Conservation (phyloP, 2,329 filamentous ascomycete genomes). For the Sarocladium brachiariae region DNA sequence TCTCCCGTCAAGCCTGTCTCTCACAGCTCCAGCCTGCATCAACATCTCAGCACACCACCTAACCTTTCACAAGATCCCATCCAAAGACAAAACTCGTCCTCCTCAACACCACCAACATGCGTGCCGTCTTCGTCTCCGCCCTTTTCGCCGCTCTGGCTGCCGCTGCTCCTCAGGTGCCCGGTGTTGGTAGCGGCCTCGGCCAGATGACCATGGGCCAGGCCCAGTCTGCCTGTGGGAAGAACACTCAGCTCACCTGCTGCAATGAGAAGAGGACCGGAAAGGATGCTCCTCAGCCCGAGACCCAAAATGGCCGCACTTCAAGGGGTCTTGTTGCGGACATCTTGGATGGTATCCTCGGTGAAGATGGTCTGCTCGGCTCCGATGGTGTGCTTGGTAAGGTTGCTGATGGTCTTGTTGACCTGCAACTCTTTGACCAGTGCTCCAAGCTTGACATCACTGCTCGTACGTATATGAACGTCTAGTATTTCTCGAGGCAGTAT, state of each 20-base stretch:
- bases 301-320: not conserved
- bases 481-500: not conserved
- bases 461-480: not conserved
- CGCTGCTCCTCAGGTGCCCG: not conserved
- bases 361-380: not conserved
- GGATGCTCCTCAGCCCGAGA: not conserved
- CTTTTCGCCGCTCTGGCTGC: not conserved
- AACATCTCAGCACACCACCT: too few species aligned
- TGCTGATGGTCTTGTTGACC: conserved; percentile 1
- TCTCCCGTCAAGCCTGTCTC: not conserved
- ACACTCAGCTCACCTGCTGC: conserved; percentile 1
- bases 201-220: conserved; percentile 1
- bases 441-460: conserved; percentile 1
- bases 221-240: conserved; percentile 1
- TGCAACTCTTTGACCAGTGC: not conserved
- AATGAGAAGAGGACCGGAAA: not conserved
- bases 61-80: too few species aligned
- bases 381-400: conserved; percentile 1
- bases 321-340: not conserved
- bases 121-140: not conserved
- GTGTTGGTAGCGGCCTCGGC: not conserved
- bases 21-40: not conserved
- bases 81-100: not conserved
- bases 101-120: not conserved
- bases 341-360: not conserved